Evolutionary conservation across 306 rosid genomes (phyloP), one percentile per base, ranked within the genome.

Genomic region (Glycine soja): DNA sequence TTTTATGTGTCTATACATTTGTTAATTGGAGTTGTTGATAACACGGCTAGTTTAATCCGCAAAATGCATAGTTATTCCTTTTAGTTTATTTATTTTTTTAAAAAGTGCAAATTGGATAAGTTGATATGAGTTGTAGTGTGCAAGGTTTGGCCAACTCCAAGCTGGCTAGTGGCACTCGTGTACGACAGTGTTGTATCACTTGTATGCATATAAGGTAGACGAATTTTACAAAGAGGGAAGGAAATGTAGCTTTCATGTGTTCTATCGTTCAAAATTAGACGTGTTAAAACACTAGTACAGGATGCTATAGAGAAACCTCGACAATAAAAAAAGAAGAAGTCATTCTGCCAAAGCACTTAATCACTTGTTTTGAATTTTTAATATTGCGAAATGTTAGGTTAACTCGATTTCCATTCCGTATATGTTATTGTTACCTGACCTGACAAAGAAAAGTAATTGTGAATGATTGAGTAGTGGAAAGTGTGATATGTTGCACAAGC

Each of bases 101-200:
- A 24, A 24, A 24, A 24, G 30, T 30, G 75, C 75, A 50, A 84
- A 46, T 48, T 68, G 65, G 84, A 46, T 74, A 5, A 66, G 30
- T 58, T 73, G 53, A 12, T 15, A 43, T 68, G 58, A 36, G 67
- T 69, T 56, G 63, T 50, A 50, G 5, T 74, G 70, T 56, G 11
- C 36, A 56, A 30, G 54, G 48, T 14, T 67, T 15, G 73, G 84
- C 64, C 79, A 80, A 80, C 79, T 51, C 57, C 66, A 51, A 18
- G 50, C 32, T 38, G 54, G 56, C 46, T 12, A 24, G 30, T 24
- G 30, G 30, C 30, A 24, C 30, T 0, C 30, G 30, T 24, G 30
- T 24, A 24, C 30, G 30, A 24, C 30, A 24, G 30, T 24, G 30
- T 24, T 24, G 30, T 24, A 24, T 24, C 30, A 24, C 30, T 24